These are phyloP conservation scores for Mortierella claussenii DNA, from an alignment of 192 early-diverging fungal species.

Conservation along the genomic window DNA sequence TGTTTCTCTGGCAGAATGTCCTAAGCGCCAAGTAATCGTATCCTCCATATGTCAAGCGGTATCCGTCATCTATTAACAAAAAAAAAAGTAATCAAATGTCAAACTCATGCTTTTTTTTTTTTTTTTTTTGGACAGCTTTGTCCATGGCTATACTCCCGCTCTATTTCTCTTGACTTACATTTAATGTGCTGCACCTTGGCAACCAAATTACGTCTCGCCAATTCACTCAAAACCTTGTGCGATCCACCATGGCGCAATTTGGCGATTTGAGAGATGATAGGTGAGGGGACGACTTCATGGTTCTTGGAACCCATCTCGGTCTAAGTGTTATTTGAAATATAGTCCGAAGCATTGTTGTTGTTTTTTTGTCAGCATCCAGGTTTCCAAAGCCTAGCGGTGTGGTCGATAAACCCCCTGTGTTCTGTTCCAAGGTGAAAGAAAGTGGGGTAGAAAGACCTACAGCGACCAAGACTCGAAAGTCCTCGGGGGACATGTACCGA, in stretches of 20 bases:
- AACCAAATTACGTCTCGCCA: constrained; percentile 93
- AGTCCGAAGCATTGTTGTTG: no score
- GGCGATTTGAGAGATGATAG: constrained; percentile 96
- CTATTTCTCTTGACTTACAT: no score
- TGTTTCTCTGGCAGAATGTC: constrained; percentile 88
- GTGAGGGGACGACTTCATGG: constrained; percentile 96
- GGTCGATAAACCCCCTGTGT: no score
- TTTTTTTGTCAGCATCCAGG: no score
- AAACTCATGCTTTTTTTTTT: no score
- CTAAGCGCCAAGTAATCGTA: constrained; percentile 98
- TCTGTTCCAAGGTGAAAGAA: neutral
- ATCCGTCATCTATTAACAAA: constrained; percentile 83
- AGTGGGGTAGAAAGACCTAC: constrained; percentile 52
- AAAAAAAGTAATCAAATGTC: neutral
- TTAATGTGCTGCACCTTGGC: constrained; percentile 83
- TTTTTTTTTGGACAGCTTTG: no score
- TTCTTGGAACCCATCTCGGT: constrained; percentile 98
- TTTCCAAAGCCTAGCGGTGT: no score
- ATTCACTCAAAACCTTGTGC: constrained; percentile 84
- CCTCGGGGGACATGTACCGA: constrained; percentile 93
- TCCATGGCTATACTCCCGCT: no score
- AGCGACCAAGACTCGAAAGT: constrained; percentile 96
- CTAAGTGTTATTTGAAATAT: no score
- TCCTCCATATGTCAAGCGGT: constrained; percentile 98
- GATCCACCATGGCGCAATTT: constrained; percentile 87